A percentile compares a stretch with the other conserved stretches of the same genome.
Evolutionary conservation across 139 green algal species (phyloP).

Genomic region (Coccomyxa sp.): DNA sequence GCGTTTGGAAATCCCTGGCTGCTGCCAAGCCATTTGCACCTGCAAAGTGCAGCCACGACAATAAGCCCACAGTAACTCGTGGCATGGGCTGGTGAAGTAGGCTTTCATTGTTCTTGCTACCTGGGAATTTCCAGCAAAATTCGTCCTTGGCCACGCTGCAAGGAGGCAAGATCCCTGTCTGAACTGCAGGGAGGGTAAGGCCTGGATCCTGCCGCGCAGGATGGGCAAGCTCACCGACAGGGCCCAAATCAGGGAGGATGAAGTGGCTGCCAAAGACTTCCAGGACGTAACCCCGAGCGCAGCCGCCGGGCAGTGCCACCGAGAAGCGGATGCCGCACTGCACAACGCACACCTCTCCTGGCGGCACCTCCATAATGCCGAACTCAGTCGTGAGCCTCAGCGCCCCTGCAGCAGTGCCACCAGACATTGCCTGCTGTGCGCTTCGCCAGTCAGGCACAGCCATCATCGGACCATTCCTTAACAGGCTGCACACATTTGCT

Average conservation of each 20-base stretch:
- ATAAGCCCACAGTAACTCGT: neutral
- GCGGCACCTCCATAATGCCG: slow-evolving; percentile 63
- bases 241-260: slow-evolving; percentile 85
- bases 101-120: neutral
- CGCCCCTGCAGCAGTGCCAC: slow-evolving; percentile 36
- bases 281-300: slow-evolving; percentile 81
- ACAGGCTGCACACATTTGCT: neutral
- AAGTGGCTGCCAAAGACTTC: slow-evolving; percentile 89
- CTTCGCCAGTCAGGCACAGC: neutral
- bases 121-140: neutral
- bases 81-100: neutral
- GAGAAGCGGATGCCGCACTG: slow-evolving; percentile 80
- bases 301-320: slow-evolving; percentile 46
- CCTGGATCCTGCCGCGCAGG: neutral
- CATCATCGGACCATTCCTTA: neutral
- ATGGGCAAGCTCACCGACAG: slow-evolving; percentile 58
- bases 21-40: slow-evolving; percentile 88
- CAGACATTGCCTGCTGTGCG: neutral
- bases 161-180: too few relatives aligned
- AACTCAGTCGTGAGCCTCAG: slow-evolving; percentile 86
- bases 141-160: neutral
- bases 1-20: slow-evolving; percentile 81
- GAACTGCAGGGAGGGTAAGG: too few relatives aligned
- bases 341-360: slow-evolving; percentile 79
- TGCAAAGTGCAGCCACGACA: slow-evolving; percentile 14